Evolutionary conservation across 257 asterid genomes (phyloP), one percentile per base, ranked within the genome.

Genomic region (Solanum tarapatanum): DNA sequence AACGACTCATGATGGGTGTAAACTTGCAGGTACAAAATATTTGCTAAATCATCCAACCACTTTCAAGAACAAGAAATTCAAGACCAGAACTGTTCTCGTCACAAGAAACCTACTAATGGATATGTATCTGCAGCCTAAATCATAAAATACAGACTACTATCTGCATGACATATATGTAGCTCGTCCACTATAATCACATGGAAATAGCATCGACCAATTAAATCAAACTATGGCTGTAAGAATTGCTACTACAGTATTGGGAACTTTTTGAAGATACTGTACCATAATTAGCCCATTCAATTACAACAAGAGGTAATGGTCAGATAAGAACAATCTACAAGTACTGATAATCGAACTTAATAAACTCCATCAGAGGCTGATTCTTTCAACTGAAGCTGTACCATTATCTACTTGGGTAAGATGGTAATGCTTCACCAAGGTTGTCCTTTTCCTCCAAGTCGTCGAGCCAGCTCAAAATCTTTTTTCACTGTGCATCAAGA

Each of bases 381-480:
- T 45, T 45, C 85, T 45, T 28, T 80, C 41, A 80, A 80, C 66
- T 80, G 68, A 17, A 45, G 68, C 41, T 80, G 85, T 8, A 33
- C 26, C 16, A 45, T 80, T 28, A 28, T 43, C 85, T 80, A 80
- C 66, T 26, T 28, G 68, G 66, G 36, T 48, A 80, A 62, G 41
- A 23, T 72, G 73, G 21, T 60, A 77, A 77, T 41, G 84, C 39
- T 80, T 93, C 94, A 94, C 98, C 98, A 94, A 26, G 98, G 97
- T 79, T 86, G 94, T 75, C 98, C 98, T 90, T 94, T 94, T 35
- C 99, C 98, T 84, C 98, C 98, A 86, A 96, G 92, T 58, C 98
- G 94, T 45, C 99, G 90, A 12, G 99, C 98, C 91, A 96, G 91
- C 91, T 95, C 98, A 68, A 92, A 94, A 91, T 96, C 99, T 91